Conservation (phyloP, 805 yeast genomes). For the Wickerhamiella cacticola region DNA sequence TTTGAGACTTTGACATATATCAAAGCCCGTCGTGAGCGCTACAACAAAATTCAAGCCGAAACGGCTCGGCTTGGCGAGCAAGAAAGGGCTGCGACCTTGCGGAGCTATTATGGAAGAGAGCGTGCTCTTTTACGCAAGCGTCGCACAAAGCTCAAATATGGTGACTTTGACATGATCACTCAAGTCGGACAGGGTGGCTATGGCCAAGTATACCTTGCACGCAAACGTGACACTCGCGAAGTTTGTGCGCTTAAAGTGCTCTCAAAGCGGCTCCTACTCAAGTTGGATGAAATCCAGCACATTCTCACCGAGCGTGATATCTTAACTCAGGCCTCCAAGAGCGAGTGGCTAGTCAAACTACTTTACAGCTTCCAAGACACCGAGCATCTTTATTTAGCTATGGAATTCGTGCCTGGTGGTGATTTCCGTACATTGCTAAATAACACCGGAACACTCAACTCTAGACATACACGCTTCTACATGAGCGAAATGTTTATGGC, state of each 20-base stretch:
- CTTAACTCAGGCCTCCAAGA: slow-evolving; percentile 75
- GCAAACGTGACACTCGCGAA: slow-evolving; percentile 87
- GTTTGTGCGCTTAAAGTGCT: slow-evolving; percentile 89
- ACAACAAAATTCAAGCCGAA: slow-evolving; percentile 53
- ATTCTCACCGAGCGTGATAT: slow-evolving; percentile 94
- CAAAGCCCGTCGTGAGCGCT: slow-evolving; percentile 71
- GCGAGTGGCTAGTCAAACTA: slow-evolving; percentile 91
- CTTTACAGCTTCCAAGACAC: slow-evolving; percentile 91
- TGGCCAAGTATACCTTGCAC: slow-evolving; percentile 95
- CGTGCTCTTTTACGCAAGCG: slow-evolving; percentile 74
- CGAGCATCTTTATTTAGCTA: slow-evolving; percentile 81
- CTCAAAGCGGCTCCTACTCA: slow-evolving; percentile 73
- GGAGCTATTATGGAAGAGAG: slow-evolving; percentile 70
- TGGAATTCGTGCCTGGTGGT: slow-evolving; percentile 99
- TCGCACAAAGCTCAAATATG: slow-evolving; percentile 82
- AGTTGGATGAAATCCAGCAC: slow-evolving; percentile 90
- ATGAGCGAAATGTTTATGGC: slow-evolving; percentile 94
- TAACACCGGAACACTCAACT: slow-evolving; percentile 83
- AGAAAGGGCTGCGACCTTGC: slow-evolving; percentile 53
- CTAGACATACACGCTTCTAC: slow-evolving; percentile 92
- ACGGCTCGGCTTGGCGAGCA: slow-evolving; percentile 28
- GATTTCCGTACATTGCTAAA: slow-evolving; percentile 90
- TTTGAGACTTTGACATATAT: slow-evolving; percentile 93
- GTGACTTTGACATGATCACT: slow-evolving; percentile 91
- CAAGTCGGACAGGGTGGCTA: slow-evolving; percentile 99